A percentile compares a stretch with the other conserved stretches of the same genome.
Evolutionary conservation across 169 alveolate species (phyloP).

Genomic region (Eimeria praecox): DNA sequence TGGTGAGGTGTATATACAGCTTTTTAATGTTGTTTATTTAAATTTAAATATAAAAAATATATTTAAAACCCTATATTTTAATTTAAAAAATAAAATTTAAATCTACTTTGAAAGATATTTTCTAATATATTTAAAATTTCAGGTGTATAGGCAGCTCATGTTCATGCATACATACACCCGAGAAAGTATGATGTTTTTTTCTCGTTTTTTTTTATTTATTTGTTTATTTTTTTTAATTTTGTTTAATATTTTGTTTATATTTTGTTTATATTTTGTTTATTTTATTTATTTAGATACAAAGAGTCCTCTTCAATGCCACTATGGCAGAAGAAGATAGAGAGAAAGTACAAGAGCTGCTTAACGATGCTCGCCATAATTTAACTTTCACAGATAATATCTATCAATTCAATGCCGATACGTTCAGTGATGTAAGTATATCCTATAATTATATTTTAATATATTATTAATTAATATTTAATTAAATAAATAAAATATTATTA

Average conservation of each 20-base stretch:
- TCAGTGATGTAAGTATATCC: background rate
- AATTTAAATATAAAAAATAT: too few relatives aligned
- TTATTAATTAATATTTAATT: background rate
- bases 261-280: too few relatives aligned
- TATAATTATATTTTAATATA: too few relatives aligned
- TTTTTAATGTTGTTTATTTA: too few relatives aligned
- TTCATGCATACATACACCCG: background rate
- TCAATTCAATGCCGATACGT: conserved; percentile 17
- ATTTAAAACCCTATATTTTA: too few relatives aligned
- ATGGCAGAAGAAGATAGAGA: background rate
- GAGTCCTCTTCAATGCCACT: background rate
- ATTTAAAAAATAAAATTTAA: too few relatives aligned
- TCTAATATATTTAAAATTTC: too few relatives aligned
- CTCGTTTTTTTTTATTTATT: background rate
- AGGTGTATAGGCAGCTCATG: too few relatives aligned
- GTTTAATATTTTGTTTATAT: too few relatives aligned
- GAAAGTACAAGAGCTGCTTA: background rate
- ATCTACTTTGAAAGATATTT: too few relatives aligned
- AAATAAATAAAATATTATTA: background rate
- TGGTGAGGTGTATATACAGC: background rate
- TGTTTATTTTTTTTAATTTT: too few relatives aligned
- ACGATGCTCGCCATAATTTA: background rate
- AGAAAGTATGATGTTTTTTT: background rate
- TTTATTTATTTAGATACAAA: background rate
- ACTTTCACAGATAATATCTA: background rate